Base-by-base conservation (phyloP, 345 rosid genomes). In the Lumnitzera littorea region DNA sequence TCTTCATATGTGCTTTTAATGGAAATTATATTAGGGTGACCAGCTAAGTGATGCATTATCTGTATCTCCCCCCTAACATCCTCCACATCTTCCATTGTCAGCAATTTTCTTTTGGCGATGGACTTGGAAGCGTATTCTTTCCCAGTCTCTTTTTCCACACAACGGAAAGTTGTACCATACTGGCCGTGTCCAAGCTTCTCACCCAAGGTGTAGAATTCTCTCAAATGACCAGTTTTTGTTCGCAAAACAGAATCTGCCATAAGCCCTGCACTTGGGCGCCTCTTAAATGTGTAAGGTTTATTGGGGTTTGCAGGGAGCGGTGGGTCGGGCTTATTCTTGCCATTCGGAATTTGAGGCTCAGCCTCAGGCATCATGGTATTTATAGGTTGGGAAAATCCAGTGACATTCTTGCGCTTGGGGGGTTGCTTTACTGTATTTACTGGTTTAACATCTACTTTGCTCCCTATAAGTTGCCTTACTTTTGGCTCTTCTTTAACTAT, bases 21-120 rank as follows among this genome's bases (percentile, higher is more conserved):
- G 46, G 53, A 50, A 15, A 74, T 67, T 20, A 74, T 75, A 54
- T 70, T 66, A 1, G 74, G 67, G 31, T 69, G 78, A 12, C 74
- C 78, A 49, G 70, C 70, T 64, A 70, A 56, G 50, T 74, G 78
- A 48, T 74, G 78, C 75, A 74, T 74, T 48, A 74, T 74, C 78
- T 70, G 78, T 62, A 74, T 74, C 62, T 74, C 78, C 52, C 78
- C 62, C 66, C 75, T 62, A n/a, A 70, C 78, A 53, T 69, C 74
- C 27, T 74, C 78, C 25, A 69, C 74, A 41, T 74, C 74, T 64
- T 74, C 78, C 15, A 12, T 53, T 13, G 62, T 62, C 24, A 65
- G 50, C 55, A 74, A 53, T 68, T 70, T 74, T 48, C 74, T 54
- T 68, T 74, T 74, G 11, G 74, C 68, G 43, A 73, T 74, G 15